Evolutionary conservation across 169 alveolate genomes (phyloP), one percentile per base, ranked within the genome.

Genomic region (Neospora caninum): DNA sequence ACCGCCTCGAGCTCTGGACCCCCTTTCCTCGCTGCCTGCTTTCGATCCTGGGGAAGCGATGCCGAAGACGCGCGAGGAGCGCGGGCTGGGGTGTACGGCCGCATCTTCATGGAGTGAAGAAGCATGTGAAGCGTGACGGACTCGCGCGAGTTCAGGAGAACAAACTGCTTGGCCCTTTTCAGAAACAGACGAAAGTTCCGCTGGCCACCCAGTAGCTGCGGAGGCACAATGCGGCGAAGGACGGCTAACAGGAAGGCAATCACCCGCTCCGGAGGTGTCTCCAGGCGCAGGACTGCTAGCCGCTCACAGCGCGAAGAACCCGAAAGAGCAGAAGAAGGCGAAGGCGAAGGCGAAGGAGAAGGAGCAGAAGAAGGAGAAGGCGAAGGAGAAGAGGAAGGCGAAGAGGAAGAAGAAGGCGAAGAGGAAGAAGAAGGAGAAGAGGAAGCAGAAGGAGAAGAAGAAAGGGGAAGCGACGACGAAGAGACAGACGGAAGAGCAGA

Each of bases 141-240:
- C 89, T 91, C 94, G 0, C 39, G 69, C 34, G 94, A 9, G 54
- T 91, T 91, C 38, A 78, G 80, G 42, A 58, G 84, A 1, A 73
- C 94, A 41, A 91, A 91, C 89, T 91, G 94, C 89, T 83, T 82
- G 20, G 84, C 94, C 38, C 94, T 86, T 67, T 16, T 80, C 73
- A 91, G 89, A 25, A 91, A 78, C 16, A 91, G 13, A 42, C 89
- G 78, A 43, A 69, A 91, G 29, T 91, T 91, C 29, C 45, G 54
- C 67, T 42, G 34, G 38, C 89, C 27, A n/a, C 94, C 94, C 25
- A 91, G 80, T 18, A 91, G 89, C 54, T 16, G 42, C 36, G 83
- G 64, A 1, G 94, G 94, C 91, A 91, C 94, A 16, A 91, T 54
- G 18, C 89, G 42, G 1, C 80, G 88, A 16, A 83, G 80, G 10